Conservation (phyloP, 345 rosid genomes). For the Eutrema japonicum region DNA sequence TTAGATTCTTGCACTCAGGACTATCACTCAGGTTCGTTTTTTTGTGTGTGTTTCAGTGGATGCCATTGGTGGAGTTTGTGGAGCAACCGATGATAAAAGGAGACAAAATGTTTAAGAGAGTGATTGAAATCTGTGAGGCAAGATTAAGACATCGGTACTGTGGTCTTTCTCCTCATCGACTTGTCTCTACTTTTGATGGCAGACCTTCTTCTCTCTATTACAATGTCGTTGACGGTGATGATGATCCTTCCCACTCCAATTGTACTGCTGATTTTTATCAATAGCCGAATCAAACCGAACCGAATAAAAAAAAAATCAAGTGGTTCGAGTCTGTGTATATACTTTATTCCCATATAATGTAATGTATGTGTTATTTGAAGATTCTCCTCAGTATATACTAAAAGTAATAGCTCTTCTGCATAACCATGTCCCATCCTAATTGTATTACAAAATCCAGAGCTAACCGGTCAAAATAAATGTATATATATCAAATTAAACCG, state of each 20-base stretch:
- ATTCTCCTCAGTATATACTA: conserved; percentile 1
- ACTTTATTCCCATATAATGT: conserved; percentile 13
- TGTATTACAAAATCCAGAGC: neutral
- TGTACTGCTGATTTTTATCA: conserved; percentile 25
- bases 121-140: conserved; percentile 80
- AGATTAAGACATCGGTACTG: conserved; percentile 71
- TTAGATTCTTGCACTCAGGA: too few species aligned
- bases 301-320: neutral
- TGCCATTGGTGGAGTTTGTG: conserved; percentile 80
- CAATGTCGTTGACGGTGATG: conserved; percentile 55
- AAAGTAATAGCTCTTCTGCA: neutral
- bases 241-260: conserved; percentile 39
- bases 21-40: too few species aligned
- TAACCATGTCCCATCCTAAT: neutral
- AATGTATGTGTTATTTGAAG: neutral
- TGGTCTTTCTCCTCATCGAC: conserved; percentile 69
- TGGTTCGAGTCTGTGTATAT: conserved; percentile 19
- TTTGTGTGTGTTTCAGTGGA: conserved; percentile 60
- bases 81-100: conserved; percentile 78
- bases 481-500: neutral
- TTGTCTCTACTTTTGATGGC: conserved; percentile 82
- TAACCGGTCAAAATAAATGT: neutral
- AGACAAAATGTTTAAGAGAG: conserved; percentile 84
- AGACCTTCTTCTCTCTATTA: conserved; percentile 74
- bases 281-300: conserved; percentile 16